Evolutionary conservation across 2,329 filamentous ascomycete species (phyloP).

Genomic region (Huntiella decipiens): DNA sequence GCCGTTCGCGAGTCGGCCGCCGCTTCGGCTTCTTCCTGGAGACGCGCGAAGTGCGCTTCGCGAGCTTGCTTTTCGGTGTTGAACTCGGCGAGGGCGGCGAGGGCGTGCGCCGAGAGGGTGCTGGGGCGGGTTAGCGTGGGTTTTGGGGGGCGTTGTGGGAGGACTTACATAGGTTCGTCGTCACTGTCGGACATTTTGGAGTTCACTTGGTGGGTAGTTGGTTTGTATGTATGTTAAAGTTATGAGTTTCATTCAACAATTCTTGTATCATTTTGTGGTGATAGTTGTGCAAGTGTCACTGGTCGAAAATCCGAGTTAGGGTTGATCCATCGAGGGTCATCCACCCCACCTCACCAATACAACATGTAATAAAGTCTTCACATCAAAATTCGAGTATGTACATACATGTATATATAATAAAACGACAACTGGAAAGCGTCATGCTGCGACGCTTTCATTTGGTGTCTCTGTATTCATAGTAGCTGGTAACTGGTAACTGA

Average conservation of each 20-base stretch:
- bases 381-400: no score
- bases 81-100: constrained; percentile 55
- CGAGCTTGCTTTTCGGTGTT: constrained; percentile 52
- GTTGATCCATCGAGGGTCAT: neutral
- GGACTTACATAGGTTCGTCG: constrained; percentile 30
- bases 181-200: constrained; percentile 16
- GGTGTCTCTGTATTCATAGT: no score
- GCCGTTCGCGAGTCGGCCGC: constrained; percentile 12
- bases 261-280: neutral
- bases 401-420: no score
- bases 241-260: neutral
- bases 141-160: neutral
- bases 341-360: no score
- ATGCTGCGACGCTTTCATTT: no score
- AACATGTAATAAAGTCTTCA: no score
- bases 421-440: no score
- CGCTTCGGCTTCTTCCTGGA: constrained; percentile 34
- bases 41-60: constrained; percentile 45
- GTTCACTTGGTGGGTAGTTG: neutral
- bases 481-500: no score
- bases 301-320: neutral
- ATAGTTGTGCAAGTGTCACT: neutral
- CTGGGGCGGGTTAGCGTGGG: constrained; percentile 18
- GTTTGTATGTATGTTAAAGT: neutral
- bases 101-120: constrained; percentile 43